Evolutionary conservation across 2,329 filamentous ascomycete genomes (phyloP).

Genomic region (Verticillium longisporum): DNA sequence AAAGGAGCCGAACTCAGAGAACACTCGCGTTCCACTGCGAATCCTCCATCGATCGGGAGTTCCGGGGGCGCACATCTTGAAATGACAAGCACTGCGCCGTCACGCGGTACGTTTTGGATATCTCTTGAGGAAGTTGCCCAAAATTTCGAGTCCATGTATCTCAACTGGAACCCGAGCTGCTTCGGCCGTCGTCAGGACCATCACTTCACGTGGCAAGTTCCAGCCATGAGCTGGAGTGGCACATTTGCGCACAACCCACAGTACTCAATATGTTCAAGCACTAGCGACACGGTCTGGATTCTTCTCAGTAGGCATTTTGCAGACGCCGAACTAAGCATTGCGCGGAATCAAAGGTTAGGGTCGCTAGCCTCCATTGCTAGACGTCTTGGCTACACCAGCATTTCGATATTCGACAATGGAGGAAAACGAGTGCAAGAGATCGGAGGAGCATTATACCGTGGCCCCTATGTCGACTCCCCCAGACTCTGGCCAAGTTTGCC

Average conservation of each 20-base stretch:
- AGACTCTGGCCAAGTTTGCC: conserved; percentile 71
- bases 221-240: conserved; percentile 40
- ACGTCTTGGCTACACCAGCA: conserved; percentile 74
- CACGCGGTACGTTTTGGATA: conserved; percentile 83
- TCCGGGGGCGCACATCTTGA: neutral
- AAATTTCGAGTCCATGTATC: conserved; percentile 90
- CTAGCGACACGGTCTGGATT: conserved; percentile 67
- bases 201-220: conserved; percentile 77
- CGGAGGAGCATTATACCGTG: conserved; percentile 64
- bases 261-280: conserved; percentile 58
- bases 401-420: conserved; percentile 69
- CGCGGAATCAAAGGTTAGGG: conserved; percentile 30
- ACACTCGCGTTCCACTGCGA: neutral
- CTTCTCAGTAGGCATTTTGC: conserved; percentile 82
- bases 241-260: conserved; percentile 62
- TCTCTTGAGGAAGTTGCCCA: conserved; percentile 79
- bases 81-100: conserved; percentile 15
- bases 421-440: conserved; percentile 69
- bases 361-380: conserved; percentile 38
- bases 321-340: conserved; percentile 54
- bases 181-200: conserved; percentile 80
- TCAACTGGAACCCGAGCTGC: conserved; percentile 91
- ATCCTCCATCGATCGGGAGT: neutral
- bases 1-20: conserved; percentile 30
- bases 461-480: conserved; percentile 88